Percentiles rank a stretch among this genome's conserved stretches.
Conservation (phyloP, 2,329 filamentous ascomycete genomes). For the Aspergillus sp. region DNA sequence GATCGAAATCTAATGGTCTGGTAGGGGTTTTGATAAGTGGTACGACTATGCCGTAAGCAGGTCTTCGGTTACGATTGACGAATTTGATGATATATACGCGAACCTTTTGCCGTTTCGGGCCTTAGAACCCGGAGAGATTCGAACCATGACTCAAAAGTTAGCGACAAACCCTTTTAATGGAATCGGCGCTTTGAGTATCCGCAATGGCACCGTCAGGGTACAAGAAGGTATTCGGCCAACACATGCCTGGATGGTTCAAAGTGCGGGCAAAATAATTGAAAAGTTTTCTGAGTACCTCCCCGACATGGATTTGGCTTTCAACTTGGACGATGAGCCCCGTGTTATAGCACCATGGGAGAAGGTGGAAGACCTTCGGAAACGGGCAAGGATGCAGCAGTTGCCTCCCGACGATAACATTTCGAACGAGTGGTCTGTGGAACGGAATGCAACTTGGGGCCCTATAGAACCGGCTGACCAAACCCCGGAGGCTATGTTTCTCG, state of each 20-base stretch:
- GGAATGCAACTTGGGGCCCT: constrained; percentile 39
- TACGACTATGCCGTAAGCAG: constrained; percentile 55
- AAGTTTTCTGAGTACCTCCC: constrained; percentile 56
- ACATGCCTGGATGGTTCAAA: constrained; percentile 60
- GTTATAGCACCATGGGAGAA: constrained; percentile 55
- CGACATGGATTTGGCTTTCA: constrained; percentile 65
- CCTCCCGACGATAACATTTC: constrained; percentile 23
- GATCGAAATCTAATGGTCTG: constrained; percentile 8
- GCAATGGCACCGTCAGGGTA: constrained; percentile 52
- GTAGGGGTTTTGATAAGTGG: constrained; percentile 59
- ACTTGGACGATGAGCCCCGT: constrained; percentile 61
- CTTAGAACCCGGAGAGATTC: constrained; percentile 51
- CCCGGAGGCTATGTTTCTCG: constrained; percentile 38
- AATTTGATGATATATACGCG: constrained; percentile 59
- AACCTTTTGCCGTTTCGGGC: constrained; percentile 59
- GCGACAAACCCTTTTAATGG: constrained; percentile 56
- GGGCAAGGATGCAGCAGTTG: constrained; percentile 22
- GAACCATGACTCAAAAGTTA: constrained; percentile 53
- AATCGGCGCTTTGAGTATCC: constrained; percentile 57
- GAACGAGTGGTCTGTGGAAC: constrained; percentile 38
- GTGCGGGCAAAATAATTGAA: constrained; percentile 54
- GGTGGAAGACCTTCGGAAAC: constrained; percentile 37
- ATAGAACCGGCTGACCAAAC: constrained; percentile 36
- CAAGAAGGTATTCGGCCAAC: constrained; percentile 54
- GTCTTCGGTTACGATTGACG: constrained; percentile 57